Conservation (phyloP, 2,329 filamentous ascomycete species). For the Harringtonia lauricola region DNA sequence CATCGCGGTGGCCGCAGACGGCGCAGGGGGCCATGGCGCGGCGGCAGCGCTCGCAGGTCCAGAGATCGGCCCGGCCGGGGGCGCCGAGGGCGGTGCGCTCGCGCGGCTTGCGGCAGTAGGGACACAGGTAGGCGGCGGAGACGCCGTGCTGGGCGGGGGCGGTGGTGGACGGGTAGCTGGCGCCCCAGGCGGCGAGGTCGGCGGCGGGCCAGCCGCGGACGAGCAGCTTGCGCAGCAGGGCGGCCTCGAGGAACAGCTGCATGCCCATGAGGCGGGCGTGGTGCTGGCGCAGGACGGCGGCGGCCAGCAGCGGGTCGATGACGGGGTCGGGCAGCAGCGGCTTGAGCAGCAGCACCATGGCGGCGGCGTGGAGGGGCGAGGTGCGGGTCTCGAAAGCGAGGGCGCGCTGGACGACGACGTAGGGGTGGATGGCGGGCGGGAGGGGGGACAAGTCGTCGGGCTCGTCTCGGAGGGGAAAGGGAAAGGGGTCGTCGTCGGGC, state of each 20-base stretch:
- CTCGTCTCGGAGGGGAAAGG: slow-evolving; percentile 24
- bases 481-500: slow-evolving; percentile 44
- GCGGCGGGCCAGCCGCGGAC: slow-evolving; percentile 42
- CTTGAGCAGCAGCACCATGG: slow-evolving; percentile 48
- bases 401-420: slow-evolving; percentile 39
- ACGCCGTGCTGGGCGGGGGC: slow-evolving; percentile 42
- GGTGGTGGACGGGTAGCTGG: slow-evolving; percentile 43
- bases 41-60: slow-evolving; percentile 46
- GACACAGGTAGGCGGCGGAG: slow-evolving; percentile 41
- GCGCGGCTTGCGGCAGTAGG: slow-evolving; percentile 43
- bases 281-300: slow-evolving; percentile 46
- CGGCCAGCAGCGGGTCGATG: slow-evolving; percentile 44
- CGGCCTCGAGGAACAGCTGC: slow-evolving; percentile 48
- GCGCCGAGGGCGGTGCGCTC: slow-evolving; percentile 26
- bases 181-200: slow-evolving; percentile 39
- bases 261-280: slow-evolving; percentile 49
- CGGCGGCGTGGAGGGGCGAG: slow-evolving; percentile 47
- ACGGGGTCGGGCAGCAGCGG: slow-evolving; percentile 43
- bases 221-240: slow-evolving; percentile 50
- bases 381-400: slow-evolving; percentile 44
- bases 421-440: slow-evolving; percentile 39
- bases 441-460: slow-evolving; percentile 3
- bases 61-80: slow-evolving; percentile 31
- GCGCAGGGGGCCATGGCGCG: slow-evolving; percentile 44
- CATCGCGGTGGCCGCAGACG: slow-evolving; percentile 44